These are phyloP conservation scores for Cytospora leucostoma DNA, from an alignment of 2,329 filamentous ascomycete species.

Conservation along the genomic window DNA sequence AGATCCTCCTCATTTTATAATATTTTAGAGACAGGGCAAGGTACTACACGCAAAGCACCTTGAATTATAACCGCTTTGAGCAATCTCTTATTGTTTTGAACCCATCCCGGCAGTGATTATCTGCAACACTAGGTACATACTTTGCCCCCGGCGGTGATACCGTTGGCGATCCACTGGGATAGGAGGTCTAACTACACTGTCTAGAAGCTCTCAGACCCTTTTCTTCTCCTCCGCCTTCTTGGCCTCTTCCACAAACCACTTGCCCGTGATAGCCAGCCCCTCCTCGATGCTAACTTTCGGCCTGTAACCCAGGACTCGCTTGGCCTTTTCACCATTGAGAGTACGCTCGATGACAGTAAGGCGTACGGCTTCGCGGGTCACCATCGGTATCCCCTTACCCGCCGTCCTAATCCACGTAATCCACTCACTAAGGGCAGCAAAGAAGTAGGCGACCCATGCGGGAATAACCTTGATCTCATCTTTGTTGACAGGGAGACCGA, in stretches of 20 bases:
- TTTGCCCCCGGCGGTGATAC: not conserved
- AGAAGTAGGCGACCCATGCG: slow-evolving; percentile 30
- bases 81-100: too few relatives aligned
- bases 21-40: too few relatives aligned
- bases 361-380: slow-evolving; percentile 29
- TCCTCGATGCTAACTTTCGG: slow-evolving; percentile 28
- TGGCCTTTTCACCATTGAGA: slow-evolving; percentile 30
- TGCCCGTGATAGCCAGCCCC: slow-evolving; percentile 27
- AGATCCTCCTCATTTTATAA: too few relatives aligned
- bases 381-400: slow-evolving; percentile 24
- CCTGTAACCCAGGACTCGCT: slow-evolving; percentile 30
- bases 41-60: too few relatives aligned
- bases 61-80: too few relatives aligned
- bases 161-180: not conserved
- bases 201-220: not conserved
- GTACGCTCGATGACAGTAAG: slow-evolving; percentile 29
- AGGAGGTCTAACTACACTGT: not conserved
- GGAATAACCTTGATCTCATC: slow-evolving; percentile 32
- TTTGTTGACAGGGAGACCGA: slow-evolving; percentile 31
- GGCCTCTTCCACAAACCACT: slow-evolving; percentile 29
- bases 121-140: not conserved
- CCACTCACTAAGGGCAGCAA: slow-evolving; percentile 35
- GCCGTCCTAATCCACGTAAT: slow-evolving; percentile 27
- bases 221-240: not conserved
- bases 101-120: too few relatives aligned